Evolutionary conservation across 106 monocot genomes (phyloP), one percentile per base, ranked within the genome.

Genomic region (Posidonia australis): DNA sequence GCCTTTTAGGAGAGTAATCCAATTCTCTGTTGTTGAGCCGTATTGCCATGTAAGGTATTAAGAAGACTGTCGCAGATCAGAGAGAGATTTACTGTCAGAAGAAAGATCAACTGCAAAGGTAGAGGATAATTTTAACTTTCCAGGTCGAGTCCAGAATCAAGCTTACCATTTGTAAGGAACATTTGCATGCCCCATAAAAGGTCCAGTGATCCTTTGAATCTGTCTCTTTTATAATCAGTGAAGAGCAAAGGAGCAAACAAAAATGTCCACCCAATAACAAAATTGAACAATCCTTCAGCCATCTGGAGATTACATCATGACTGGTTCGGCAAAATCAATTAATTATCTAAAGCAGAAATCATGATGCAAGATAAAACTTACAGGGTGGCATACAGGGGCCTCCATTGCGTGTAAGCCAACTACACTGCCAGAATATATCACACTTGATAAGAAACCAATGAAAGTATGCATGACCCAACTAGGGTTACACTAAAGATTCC

Each of bases 11-110:
- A 54, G 80, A 44, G 16, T 51, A 21, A 13, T 78, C 48, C 32
- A 0, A 21, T 23, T 80, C 78, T 1, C 23, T 7, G 6, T 84
- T 68, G 56, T 90, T 79, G 18, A 96, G 90, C 36, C 90, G 86
- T 51, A 96, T 96, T 13, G 90, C 94, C 90, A 96, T 90, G 63
- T 96, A 96, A 51, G 94, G 90, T 78, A 96, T 90, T 41, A 96
- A 69, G 76, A 90, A 90, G 77, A 83, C 89, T 94, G 60, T 23
- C 22, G 44, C 54, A 13, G 7, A 26, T 9, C 13, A 30, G 46
- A 29, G 30, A 17, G 25, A 58, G 27, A 26, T 58, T 14, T 6
- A 30, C 12, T 5, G 30, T 23, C 5, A 21, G n/a, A 53, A 41
- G 22, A 20, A 60, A 47, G 28, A 9, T 21, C 22, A 21, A 54